Evolutionary conservation across 208 protist species (phyloP).

Genomic region (Trypanosoma caninum): DNA sequence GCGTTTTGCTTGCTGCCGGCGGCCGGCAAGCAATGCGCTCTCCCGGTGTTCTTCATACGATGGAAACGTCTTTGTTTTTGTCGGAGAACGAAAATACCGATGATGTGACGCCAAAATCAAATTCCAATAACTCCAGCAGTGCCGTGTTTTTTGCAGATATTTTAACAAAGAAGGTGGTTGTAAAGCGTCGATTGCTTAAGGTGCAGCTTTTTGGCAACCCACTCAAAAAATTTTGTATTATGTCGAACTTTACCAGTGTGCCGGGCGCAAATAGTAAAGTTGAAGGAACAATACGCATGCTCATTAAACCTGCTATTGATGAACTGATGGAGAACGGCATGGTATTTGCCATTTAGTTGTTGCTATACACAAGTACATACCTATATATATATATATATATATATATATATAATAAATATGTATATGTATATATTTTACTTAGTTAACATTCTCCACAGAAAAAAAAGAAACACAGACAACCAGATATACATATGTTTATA

Average conservation of each 20-base stretch:
- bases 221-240: conserved; percentile 72
- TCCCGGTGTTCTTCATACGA: conserved; percentile 31
- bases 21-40: conserved; percentile 76
- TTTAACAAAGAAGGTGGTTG: conserved; percentile 35
- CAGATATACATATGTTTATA: too few species aligned
- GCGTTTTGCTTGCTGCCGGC: conserved; percentile 65
- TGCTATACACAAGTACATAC: background rate
- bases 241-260: conserved; percentile 77
- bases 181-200: conserved; percentile 55
- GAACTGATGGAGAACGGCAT: conserved; percentile 81
- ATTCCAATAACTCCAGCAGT: conserved; percentile 2
- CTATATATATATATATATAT: background rate
- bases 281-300: conserved; percentile 63
- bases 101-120: conserved; percentile 1
- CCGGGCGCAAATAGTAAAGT: conserved; percentile 72
- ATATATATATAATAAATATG: background rate
- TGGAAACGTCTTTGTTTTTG: conserved; percentile 6
- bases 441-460: too few species aligned
- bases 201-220: conserved; percentile 85
- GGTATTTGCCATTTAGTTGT: conserved; percentile 21
- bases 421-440: conserved; percentile 1
- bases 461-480: too few species aligned
- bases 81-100: conserved; percentile 3
- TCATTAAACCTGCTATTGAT: conserved; percentile 79
- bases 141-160: conserved; percentile 47